Evolutionary conservation across 2,329 filamentous ascomycete species (phyloP).

Genomic region (Alternaria panax): DNA sequence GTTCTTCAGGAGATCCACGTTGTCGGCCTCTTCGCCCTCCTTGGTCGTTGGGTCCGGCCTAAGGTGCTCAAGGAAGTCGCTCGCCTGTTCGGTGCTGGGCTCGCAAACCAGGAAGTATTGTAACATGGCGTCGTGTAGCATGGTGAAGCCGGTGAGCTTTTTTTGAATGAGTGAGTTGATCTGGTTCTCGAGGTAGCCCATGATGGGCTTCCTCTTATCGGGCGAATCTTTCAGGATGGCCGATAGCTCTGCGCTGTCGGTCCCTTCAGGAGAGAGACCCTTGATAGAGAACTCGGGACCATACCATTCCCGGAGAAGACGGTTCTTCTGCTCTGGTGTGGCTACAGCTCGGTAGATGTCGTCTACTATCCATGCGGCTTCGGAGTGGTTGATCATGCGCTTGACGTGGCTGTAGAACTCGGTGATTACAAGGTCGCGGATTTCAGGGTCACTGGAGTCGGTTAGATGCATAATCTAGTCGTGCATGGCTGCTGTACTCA

Average conservation of each 20-base stretch:
- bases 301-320: slow-evolving; percentile 92
- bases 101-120: slow-evolving; percentile 90
- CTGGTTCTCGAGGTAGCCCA: slow-evolving; percentile 83
- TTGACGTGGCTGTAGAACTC: slow-evolving; percentile 96
- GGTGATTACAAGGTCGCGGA: slow-evolving; percentile 85
- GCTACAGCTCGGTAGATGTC: slow-evolving; percentile 93
- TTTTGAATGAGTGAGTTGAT: slow-evolving; percentile 96
- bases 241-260: slow-evolving; percentile 70
- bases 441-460: slow-evolving; percentile 72
- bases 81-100: slow-evolving; percentile 79
- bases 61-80: slow-evolving; percentile 86
- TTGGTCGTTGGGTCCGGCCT: slow-evolving; percentile 84
- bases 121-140: slow-evolving; percentile 97
- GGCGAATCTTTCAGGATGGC: slow-evolving; percentile 78
- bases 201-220: slow-evolving; percentile 85
- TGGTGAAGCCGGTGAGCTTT: slow-evolving; percentile 94
- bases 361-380: slow-evolving; percentile 97
- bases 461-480: slow-evolving; percentile 16
- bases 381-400: slow-evolving; percentile 92
- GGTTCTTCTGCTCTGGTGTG: slow-evolving; percentile 83
- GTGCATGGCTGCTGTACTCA: slow-evolving; percentile 25
- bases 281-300: slow-evolving; percentile 90
- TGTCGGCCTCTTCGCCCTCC: slow-evolving; percentile 59
- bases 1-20: slow-evolving; percentile 83
- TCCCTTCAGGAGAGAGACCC: slow-evolving; percentile 60